Percentiles rank a stretch among this genome's conserved stretches.
Evolutionary conservation across 2,329 filamentous ascomycete species (phyloP).

Genomic region (Plenodomus lindquistii): DNA sequence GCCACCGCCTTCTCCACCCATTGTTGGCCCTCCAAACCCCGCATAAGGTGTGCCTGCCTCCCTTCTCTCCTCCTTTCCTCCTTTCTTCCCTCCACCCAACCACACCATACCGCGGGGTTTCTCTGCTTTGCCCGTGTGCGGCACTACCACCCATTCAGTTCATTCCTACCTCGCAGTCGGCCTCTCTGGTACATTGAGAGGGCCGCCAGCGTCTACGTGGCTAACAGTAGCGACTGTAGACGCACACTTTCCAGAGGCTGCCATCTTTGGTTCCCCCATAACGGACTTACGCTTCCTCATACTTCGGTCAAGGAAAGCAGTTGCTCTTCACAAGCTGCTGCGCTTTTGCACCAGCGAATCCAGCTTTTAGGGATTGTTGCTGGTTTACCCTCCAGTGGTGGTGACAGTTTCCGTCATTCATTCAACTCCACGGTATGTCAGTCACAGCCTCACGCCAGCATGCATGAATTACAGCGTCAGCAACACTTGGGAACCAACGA

Average conservation of each 20-base stretch:
- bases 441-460: too few species aligned
- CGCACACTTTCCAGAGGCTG: not conserved
- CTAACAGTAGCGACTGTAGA: not conserved
- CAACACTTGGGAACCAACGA: too few species aligned
- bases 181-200: not conserved
- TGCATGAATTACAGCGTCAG: too few species aligned
- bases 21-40: slow-evolving; percentile 11
- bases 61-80: slow-evolving; percentile 1
- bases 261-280: not conserved
- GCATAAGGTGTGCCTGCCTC: slow-evolving; percentile 11
- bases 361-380: not conserved
- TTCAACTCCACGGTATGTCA: not conserved
- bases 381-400: not conserved
- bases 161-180: not conserved
- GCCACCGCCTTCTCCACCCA: slow-evolving; percentile 6
- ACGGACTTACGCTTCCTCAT: not conserved
- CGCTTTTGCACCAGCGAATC: not conserved
- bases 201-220: not conserved
- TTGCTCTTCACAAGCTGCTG: not conserved
- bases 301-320: not conserved
- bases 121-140: not conserved
- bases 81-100: slow-evolving; percentile 3
- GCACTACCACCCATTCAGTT: not conserved
- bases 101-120: slow-evolving; percentile 2
- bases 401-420: not conserved